A percentile compares a stretch with the other conserved stretches of the same genome.
Evolutionary conservation across 2,329 filamentous ascomycete species (phyloP).

Genomic region (Talaromyces sp.): DNA sequence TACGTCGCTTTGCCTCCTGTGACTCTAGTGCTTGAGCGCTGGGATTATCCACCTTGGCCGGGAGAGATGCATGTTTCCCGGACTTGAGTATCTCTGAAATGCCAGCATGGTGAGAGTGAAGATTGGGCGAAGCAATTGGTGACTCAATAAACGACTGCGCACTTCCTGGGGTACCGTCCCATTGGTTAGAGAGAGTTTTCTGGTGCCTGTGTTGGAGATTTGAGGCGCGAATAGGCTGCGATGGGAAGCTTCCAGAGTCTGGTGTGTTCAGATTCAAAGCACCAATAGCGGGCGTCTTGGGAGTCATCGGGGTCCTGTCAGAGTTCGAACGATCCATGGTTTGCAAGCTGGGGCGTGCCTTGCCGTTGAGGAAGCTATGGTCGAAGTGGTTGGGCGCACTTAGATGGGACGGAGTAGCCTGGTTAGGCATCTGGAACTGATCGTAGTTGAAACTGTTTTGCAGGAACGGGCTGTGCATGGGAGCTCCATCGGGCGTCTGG

Average conservation of each 20-base stretch:
- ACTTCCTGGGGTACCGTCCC: conserved; percentile 82
- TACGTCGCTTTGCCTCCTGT: conserved; percentile 89
- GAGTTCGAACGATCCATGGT: conserved; percentile 70
- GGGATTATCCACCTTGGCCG: conserved; percentile 70
- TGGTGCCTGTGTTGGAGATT: conserved; percentile 62
- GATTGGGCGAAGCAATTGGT: conserved; percentile 73
- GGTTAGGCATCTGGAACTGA: conserved; percentile 67
- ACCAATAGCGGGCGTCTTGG: conserved; percentile 75
- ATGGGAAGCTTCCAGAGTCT: conserved; percentile 68
- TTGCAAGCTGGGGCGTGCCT: conserved; percentile 59
- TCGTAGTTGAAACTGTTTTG: conserved; percentile 69
- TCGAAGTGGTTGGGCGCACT: conserved; percentile 44
- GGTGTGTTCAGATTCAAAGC: conserved; percentile 67
- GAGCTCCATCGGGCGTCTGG: conserved; percentile 84
- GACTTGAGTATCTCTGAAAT: conserved; percentile 83
- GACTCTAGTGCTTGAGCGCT: conserved; percentile 60
- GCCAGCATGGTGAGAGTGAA: conserved; percentile 58
- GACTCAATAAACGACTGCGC: conserved; percentile 84
- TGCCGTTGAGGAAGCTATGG: conserved; percentile 57
- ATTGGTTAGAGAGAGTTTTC: conserved; percentile 82
- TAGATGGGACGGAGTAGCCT: conserved; percentile 31
- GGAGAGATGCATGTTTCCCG: conserved; percentile 82
- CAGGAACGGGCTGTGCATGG: conserved; percentile 85
- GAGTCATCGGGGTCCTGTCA: conserved; percentile 76
- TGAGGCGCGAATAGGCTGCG: conserved; percentile 72